A percentile compares a stretch with the other conserved stretches of the same genome.
Conservation (phyloP, 2,329 filamentous ascomycete genomes). For the Emericellopsis atlantica region DNA sequence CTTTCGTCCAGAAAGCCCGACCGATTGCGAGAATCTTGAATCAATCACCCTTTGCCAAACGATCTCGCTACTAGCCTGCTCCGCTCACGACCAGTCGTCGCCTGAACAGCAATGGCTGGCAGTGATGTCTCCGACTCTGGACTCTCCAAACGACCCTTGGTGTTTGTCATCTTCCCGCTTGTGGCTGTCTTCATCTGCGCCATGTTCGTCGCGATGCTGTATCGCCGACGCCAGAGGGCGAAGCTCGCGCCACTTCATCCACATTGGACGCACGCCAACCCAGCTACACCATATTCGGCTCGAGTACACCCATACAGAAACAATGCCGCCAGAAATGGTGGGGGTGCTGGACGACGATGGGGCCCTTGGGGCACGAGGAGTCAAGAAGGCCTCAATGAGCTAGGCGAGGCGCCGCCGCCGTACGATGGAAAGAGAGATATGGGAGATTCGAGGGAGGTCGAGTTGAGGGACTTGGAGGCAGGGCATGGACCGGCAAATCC, state of each 20-base stretch:
- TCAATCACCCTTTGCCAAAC: too few relatives aligned
- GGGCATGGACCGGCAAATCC: background rate
- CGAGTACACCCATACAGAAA: background rate
- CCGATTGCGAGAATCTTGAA: too few relatives aligned
- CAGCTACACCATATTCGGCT: background rate
- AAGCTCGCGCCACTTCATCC: slow-evolving; percentile 3
- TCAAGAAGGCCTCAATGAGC: slow-evolving; percentile 47
- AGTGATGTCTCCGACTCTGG: slow-evolving; percentile 1
- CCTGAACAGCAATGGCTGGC: background rate
- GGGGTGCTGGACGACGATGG: slow-evolving; percentile 1
- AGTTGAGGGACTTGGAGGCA: slow-evolving; percentile 14
- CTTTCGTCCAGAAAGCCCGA: too few relatives aligned
- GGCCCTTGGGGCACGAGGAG: slow-evolving; percentile 8
- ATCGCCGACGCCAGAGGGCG: background rate
- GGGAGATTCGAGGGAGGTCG: background rate
- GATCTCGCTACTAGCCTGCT: too few relatives aligned
- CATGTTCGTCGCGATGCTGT: background rate
- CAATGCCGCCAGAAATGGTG: background rate
- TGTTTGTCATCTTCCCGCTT: background rate
- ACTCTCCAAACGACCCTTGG: background rate
- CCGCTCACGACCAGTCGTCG: background rate
- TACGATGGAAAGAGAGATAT: slow-evolving; percentile 29
- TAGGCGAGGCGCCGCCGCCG: slow-evolving; percentile 52
- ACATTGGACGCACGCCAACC: background rate
- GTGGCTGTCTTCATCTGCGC: background rate